These are phyloP conservation scores for Hypoxylon lienhwacheense DNA, from an alignment of 495 filamentous ascomycete species.

Conservation along the genomic window DNA sequence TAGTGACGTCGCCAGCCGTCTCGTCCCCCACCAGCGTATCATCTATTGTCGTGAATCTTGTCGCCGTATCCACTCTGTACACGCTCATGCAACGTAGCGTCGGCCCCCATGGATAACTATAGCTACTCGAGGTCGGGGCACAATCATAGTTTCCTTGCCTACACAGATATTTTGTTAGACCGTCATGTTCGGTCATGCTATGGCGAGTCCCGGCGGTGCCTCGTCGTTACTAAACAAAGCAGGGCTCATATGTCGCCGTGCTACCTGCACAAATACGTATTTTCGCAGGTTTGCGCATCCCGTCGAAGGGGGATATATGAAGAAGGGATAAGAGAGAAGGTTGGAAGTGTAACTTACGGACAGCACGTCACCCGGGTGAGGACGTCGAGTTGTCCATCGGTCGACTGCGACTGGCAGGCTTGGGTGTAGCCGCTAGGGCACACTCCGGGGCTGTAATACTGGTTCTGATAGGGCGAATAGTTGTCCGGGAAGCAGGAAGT, in stretches of 20 bases:
- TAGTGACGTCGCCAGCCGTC: conserved; percentile 5
- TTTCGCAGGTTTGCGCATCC: too few species aligned
- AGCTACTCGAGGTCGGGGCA: conserved; percentile 22
- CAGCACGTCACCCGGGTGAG: conserved; percentile 37
- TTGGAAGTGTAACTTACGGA: conserved; percentile 29
- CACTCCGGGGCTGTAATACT: conserved; percentile 35
- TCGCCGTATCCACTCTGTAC: conserved; percentile 15
- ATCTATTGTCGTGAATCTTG: conserved; percentile 23
- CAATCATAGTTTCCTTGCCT: conserved; percentile 25
- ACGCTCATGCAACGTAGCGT: conserved; percentile 21
- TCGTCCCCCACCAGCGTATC: conserved; percentile 15
- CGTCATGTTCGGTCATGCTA: neutral
- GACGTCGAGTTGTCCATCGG: neutral
- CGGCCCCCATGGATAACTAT: conserved; percentile 23
- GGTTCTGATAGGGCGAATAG: conserved; percentile 23
- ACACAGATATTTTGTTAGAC: conserved; percentile 4
- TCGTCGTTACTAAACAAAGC: too few species aligned
- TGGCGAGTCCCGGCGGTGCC: too few species aligned
- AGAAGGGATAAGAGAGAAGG: neutral
- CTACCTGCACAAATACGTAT: too few species aligned
- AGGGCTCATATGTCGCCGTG: too few species aligned
- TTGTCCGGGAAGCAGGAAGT: conserved; percentile 24
- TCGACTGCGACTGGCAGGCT: conserved; percentile 24
- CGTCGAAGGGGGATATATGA: neutral
- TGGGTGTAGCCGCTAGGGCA: conserved; percentile 33